These are phyloP conservation scores for Aristolochia contorta DNA, from an alignment of 164 flowering plant genomes.

Conservation along the genomic window DNA sequence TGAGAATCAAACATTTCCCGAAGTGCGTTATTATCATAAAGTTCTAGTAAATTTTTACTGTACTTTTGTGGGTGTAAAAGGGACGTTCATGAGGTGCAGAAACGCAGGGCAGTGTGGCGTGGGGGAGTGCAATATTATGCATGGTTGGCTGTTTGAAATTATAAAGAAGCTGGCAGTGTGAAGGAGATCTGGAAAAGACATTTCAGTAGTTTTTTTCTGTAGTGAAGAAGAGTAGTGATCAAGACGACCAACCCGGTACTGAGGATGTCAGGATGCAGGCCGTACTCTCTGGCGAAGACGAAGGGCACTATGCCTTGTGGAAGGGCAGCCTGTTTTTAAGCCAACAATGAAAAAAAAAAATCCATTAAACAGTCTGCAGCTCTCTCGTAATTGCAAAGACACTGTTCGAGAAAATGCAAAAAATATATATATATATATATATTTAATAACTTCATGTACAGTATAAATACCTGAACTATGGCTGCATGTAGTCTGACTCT, in stretches of 20 bases:
- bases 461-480: slow-evolving; percentile 39
- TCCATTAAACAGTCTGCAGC: not conserved
- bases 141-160: too few species aligned
- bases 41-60: too few species aligned
- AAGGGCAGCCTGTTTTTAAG: slow-evolving; percentile 45
- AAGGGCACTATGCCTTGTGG: slow-evolving; percentile 72
- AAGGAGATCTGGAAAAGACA: too few species aligned
- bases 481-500: slow-evolving; percentile 39
- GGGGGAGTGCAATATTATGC: not conserved
- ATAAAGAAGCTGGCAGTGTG: too few species aligned
- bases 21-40: too few species aligned
- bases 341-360: not conserved
- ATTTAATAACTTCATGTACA: too few species aligned
- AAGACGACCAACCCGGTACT: slow-evolving; percentile 43
- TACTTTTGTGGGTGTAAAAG: not conserved
- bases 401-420: too few species aligned
- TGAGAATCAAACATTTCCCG: not conserved
- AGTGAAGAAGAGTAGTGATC: not conserved
- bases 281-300: slow-evolving; percentile 61
- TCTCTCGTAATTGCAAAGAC: too few species aligned
- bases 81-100: not conserved
- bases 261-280: slow-evolving; percentile 56
- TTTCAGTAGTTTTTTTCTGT: too few species aligned
- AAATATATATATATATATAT: too few species aligned
- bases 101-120: not conserved